Percentiles rank a stretch among this genome's conserved stretches.
Conservation (phyloP, 2,329 filamentous ascomycete species). For the Trichophyton equinum region DNA sequence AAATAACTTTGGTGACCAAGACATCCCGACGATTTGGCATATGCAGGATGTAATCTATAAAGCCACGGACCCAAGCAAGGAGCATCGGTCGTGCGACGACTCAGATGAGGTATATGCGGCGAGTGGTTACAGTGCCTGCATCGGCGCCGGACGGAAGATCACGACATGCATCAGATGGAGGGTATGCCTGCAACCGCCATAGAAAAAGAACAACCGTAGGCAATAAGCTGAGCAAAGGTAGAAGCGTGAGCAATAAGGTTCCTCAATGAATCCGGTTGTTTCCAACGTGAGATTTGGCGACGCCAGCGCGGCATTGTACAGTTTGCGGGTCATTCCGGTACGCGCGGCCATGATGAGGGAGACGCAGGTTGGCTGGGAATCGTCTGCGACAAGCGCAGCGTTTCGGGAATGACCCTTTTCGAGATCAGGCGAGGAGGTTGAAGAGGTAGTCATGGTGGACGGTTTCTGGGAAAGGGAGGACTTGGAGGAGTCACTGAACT, state of each 20-base stretch:
- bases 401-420: conserved; percentile 22
- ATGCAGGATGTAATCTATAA: conserved; percentile 53
- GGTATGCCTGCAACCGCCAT: conserved; percentile 51
- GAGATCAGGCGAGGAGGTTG: conserved; percentile 15
- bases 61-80: conserved; percentile 51
- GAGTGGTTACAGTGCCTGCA: conserved; percentile 43
- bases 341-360: conserved; percentile 48
- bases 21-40: conserved; percentile 48
- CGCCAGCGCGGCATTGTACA: conserved; percentile 45
- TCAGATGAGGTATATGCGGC: conserved; percentile 50
- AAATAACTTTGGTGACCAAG: conserved; percentile 49
- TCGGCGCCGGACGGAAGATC: conserved; percentile 44
- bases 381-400: conserved; percentile 9
- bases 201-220: conserved; percentile 57
- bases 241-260: conserved; percentile 50
- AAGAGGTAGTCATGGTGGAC: background rate
- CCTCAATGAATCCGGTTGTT: conserved; percentile 48
- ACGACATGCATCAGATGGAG: conserved; percentile 51
- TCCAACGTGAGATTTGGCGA: conserved; percentile 39
- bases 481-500: background rate
- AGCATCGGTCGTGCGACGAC: conserved; percentile 48
- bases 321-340: conserved; percentile 50
- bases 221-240: no score
- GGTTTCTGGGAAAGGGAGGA: background rate
- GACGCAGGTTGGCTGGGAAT: conserved; percentile 28